phyloP scores from a whole-genome alignment of 208 protist species.

The Leishmania guyanensis region DNA sequence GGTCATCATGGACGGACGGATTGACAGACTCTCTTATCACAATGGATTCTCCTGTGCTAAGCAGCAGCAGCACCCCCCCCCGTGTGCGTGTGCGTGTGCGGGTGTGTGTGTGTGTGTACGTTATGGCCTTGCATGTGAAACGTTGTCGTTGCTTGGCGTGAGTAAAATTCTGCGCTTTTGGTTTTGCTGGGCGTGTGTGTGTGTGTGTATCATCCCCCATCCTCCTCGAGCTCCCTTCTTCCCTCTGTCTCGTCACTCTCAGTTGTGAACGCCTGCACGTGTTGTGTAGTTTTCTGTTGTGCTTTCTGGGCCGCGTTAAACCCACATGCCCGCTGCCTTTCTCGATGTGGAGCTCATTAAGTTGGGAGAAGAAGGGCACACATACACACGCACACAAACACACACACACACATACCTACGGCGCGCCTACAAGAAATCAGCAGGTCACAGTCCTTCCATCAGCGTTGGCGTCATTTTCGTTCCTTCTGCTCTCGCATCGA shows the following conservation, averaged over 20 bases:
- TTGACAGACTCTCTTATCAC: background rate
- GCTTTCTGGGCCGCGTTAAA: too few relatives aligned
- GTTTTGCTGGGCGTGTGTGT: background rate
- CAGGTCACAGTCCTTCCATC: background rate
- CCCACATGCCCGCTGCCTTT: too few relatives aligned
- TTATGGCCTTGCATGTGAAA: too few relatives aligned
- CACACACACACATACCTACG: background rate
- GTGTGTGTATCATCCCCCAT: background rate
- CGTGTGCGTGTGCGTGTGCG: background rate
- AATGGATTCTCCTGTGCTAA: background rate
- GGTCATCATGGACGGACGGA: background rate
- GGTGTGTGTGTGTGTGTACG: too few relatives aligned
- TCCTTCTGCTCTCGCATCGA: background rate
- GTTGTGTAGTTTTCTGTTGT: too few relatives aligned
- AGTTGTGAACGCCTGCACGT: background rate
- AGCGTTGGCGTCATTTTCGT: background rate
- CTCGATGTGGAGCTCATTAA: too few relatives aligned
- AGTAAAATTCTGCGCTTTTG: too few relatives aligned
- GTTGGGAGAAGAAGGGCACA: background rate
- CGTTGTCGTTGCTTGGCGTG: too few relatives aligned
- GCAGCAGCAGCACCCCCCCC: background rate
- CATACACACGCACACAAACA: background rate
- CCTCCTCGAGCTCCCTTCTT: background rate
- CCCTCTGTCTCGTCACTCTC: background rate
- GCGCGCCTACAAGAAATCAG: background rate